A percentile compares a stretch with the other conserved stretches of the same genome.
Evolutionary conservation across 192 early-diverging fungal genomes (phyloP).

Genomic region (Umbelopsis sp.): DNA sequence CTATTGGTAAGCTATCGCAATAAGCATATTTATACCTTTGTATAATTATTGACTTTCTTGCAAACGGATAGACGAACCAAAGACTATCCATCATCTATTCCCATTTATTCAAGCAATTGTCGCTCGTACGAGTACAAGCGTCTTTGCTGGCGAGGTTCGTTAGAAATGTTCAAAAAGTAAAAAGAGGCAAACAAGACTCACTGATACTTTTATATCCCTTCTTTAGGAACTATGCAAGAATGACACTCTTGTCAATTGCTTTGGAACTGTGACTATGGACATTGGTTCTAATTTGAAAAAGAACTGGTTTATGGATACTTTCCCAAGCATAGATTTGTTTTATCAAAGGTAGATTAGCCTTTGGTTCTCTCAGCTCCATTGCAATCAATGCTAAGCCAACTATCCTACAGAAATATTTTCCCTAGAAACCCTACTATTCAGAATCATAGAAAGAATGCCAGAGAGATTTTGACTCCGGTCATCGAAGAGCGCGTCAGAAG

Average conservation of each 20-base stretch:
- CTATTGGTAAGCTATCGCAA: background rate
- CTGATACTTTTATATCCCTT: no score
- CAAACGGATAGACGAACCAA: background rate
- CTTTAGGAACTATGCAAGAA: background rate
- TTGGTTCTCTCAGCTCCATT: no score
- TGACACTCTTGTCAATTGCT: constrained; percentile 1
- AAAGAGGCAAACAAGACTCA: no score
- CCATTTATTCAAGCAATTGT: constrained; percentile 4
- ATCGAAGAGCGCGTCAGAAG: constrained; percentile 2
- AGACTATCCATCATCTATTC: constrained; percentile 3
- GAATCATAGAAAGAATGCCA: constrained; percentile 14
- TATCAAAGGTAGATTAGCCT: background rate
- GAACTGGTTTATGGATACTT: constrained; percentile 7
- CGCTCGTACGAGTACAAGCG: constrained; percentile 1
- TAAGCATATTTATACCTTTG: background rate
- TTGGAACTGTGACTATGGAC: constrained; percentile 6
- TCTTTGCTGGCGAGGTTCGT: constrained; percentile 4
- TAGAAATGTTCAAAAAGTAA: no score
- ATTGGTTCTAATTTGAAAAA: constrained; percentile 1
- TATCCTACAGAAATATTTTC: constrained; percentile 2
- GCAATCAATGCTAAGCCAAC: background rate
- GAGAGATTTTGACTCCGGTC: background rate
- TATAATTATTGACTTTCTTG: background rate
- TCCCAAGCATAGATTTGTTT: constrained; percentile 5
- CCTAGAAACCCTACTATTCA: background rate